Base-by-base conservation (phyloP, 169 alveolate species). In the Plasmodium gaboni region DNA sequence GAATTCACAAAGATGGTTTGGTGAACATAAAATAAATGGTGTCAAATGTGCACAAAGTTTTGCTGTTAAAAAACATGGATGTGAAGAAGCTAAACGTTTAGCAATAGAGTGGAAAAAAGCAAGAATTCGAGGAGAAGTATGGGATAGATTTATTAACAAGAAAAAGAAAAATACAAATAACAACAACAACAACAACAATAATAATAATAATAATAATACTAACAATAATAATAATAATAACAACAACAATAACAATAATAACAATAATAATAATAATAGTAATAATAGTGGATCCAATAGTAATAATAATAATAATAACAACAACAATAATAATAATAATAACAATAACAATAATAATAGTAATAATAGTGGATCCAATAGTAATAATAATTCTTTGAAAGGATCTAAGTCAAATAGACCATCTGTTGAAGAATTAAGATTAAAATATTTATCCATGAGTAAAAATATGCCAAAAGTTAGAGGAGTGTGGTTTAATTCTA, bases 401-500 rank as follows among this genome's bases (percentile, higher is more conserved):
- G 76, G 72, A 13, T 6, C 60, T n/a, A 91, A 86, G 19, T 70
- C 88, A n/a, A 86, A 48, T 55, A n/a, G 74, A 17, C 91, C 80
- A 7, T 86, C 91, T 22, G 92, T 95, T 2, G 93, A 94, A 70
- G 95, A 92, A 73, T 88, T 94, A 73, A 73, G 96, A 38, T 76
- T 92, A 88, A 88, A 91, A 17, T 94, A 92, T 80, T 86, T 94
- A 22, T 83, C 94, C 15, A 93, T 91, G 87, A 91, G 95, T 61
- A 94, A 94, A 73, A 74, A 90, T 28, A 89, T 87, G 92, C 96
- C 96, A 1, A 94, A 94, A 70, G 94, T 94, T 53, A 59, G 96
- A 64, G 96, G 96, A 0, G 96, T 94, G 55, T 94, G 96, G 96
- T 94, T 94, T 71, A 94, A 94, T 88, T 94, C 96, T n/a, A 92